Conservation (phyloP, 768 basidiomycete genomes). For the Phanerochaete carnosa region DNA sequence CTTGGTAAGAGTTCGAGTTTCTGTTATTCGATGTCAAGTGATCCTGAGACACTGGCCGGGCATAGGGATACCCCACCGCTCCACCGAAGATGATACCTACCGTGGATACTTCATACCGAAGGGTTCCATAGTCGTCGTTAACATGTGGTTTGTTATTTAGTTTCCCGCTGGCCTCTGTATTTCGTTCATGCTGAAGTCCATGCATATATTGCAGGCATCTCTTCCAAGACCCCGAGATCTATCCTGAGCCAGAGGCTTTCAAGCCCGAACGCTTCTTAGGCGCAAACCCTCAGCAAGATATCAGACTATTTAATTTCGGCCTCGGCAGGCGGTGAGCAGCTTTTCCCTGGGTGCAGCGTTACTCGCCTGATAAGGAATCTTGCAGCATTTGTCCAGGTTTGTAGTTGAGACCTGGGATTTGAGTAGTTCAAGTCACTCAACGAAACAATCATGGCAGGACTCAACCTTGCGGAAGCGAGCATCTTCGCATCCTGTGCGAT, state of each 20-base stretch:
- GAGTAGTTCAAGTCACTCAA: not conserved
- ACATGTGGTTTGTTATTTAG: constrained; percentile 15
- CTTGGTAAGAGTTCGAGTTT: too few species aligned
- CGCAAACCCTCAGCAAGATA: not conserved
- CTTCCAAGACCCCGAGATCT: constrained; percentile 14
- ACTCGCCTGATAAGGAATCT: not conserved
- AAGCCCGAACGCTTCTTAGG: constrained; percentile 18
- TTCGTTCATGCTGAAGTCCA: not conserved
- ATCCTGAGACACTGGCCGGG: not conserved
- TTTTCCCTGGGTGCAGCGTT: not conserved
- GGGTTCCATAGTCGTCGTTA: constrained; percentile 21
- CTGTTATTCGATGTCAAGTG: not conserved
- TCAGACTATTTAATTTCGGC: constrained; percentile 5
- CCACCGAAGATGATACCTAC: constrained; percentile 23
- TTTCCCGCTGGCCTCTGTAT: not conserved
- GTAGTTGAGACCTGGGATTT: constrained; percentile 27
- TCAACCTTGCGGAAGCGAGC: constrained; percentile 39
- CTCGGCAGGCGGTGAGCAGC: constrained; percentile 16
- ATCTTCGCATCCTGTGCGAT: constrained; percentile 33
- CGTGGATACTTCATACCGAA: constrained; percentile 25
- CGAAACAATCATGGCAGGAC: constrained; percentile 21
- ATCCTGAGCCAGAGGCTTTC: constrained; percentile 19
- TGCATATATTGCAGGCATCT: constrained; percentile 13
- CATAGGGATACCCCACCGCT: constrained; percentile 21
- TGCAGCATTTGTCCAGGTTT: constrained; percentile 19